A percentile compares a stretch with the other conserved stretches of the same genome.
These are phyloP conservation scores for Claviceps arundinis DNA, from an alignment of 2,329 filamentous ascomycete genomes.

Conservation along the genomic window DNA sequence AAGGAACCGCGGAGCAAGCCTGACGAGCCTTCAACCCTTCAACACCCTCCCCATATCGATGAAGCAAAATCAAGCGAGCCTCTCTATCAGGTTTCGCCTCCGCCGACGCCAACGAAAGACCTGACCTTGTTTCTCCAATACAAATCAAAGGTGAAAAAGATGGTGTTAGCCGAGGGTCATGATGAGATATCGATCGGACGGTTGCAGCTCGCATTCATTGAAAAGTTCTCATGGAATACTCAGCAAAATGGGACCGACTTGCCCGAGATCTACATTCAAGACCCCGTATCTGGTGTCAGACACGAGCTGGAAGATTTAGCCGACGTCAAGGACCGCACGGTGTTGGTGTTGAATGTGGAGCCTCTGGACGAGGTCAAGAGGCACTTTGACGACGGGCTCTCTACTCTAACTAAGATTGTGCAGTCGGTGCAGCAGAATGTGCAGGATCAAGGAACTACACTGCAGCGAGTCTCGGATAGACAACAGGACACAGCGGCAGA, in stretches of 20 bases:
- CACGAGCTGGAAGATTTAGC: constrained; percentile 88
- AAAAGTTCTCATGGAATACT: constrained; percentile 98
- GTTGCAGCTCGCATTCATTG: constrained; percentile 90
- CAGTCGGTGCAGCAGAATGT: constrained; percentile 75
- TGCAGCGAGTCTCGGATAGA: constrained; percentile 78
- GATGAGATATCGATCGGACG: constrained; percentile 76
- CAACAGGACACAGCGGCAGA: constrained; percentile 85
- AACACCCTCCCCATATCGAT: constrained; percentile 15
- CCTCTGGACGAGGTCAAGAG: constrained; percentile 89
- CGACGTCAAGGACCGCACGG: constrained; percentile 89
- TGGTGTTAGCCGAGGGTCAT: constrained; percentile 72
- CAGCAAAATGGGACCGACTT: constrained; percentile 86
- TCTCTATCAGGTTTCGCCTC: constrained; percentile 50
- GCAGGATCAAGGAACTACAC: constrained; percentile 66
- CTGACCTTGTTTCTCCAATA: constrained; percentile 92
- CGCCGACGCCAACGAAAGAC: constrained; percentile 59
- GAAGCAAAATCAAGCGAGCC: constrained; percentile 32
- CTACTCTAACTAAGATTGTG: constrained; percentile 67
- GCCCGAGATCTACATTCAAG: constrained; percentile 96
- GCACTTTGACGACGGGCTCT: constrained; percentile 87
- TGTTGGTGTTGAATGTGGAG: constrained; percentile 90
- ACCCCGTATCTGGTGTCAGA: constrained; percentile 86
- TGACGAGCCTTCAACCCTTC: constrained; percentile 9
- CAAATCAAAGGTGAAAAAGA: constrained; percentile 94
- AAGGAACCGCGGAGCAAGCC: constrained; percentile 9